phyloP scores from a whole-genome alignment of 345 rosid species.

The Arabis alpina region DNA sequence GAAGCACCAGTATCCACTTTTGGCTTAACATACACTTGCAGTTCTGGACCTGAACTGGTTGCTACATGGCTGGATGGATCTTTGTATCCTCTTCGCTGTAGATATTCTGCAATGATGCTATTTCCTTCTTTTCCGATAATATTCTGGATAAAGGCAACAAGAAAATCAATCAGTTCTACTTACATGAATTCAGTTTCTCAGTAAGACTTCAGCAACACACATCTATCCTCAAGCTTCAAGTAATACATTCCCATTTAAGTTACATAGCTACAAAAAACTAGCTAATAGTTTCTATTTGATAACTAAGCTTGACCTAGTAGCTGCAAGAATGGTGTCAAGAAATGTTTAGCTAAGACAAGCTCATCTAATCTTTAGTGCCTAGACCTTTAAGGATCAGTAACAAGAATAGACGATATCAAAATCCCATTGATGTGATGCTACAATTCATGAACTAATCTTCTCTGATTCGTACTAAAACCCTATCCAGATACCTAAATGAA shows the following conservation, averaged over 20 bases:
- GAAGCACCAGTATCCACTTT: conserved; percentile 50
- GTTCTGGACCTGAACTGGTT: conserved; percentile 51
- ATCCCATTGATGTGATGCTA: no score
- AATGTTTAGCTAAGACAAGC: conserved; percentile 15
- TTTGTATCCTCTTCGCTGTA: conserved; percentile 68
- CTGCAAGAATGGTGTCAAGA: conserved; percentile 14
- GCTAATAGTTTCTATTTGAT: no score
- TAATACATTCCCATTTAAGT: not conserved
- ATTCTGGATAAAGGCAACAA: conserved; percentile 54
- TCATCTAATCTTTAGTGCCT: conserved; percentile 19
- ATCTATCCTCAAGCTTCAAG: conserved; percentile 1
- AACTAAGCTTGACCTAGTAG: conserved; percentile 9
- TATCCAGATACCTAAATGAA: not conserved
- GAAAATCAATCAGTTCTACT: conserved; percentile 5
- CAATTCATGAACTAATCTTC: not conserved
- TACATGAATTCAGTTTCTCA: not conserved
- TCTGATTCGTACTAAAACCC: conserved; percentile 1
- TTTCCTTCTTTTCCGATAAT: conserved; percentile 81
- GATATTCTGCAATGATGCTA: conserved; percentile 74
- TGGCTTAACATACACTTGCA: conserved; percentile 82
- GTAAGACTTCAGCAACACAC: conserved; percentile 3
- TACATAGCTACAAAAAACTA: not conserved
- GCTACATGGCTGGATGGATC: conserved; percentile 44
- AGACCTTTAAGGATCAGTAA: not conserved
- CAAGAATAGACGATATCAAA: no score